phyloP scores from a whole-genome alignment of 805 yeast genomes.

The Wickerhamiella nectarea region DNA sequence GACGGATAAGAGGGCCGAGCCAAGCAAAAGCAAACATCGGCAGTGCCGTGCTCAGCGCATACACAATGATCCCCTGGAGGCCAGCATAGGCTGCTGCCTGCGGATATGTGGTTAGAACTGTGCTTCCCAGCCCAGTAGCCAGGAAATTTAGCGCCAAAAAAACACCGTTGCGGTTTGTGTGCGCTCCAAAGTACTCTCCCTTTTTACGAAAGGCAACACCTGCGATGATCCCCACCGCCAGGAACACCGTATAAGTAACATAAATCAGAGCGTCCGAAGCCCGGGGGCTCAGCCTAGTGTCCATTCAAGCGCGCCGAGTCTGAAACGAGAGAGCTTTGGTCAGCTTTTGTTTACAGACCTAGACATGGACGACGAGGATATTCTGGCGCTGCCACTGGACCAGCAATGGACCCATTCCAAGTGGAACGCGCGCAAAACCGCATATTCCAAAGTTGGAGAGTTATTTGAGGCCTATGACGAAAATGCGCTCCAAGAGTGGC shows the following conservation, averaged over 20 bases:
- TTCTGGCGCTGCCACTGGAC: conserved; percentile 45
- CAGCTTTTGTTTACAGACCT: conserved; percentile 1
- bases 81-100: conserved; percentile 80
- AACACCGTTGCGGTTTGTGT: conserved; percentile 65
- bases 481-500: conserved; percentile 37
- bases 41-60: conserved; percentile 62
- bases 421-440: conserved; percentile 81
- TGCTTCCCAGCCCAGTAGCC: conserved; percentile 80
- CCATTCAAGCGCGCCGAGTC: neutral
- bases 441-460: conserved; percentile 53
- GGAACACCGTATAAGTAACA: conserved; percentile 40
- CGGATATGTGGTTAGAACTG: conserved; percentile 72
- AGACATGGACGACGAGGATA: conserved; percentile 41
- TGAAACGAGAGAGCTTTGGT: neutral
- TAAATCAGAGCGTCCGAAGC: conserved; percentile 55
- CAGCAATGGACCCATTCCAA: conserved; percentile 52
- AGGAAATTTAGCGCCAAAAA: conserved; percentile 80
- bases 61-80: conserved; percentile 73
- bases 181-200: conserved; percentile 54
- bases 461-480: conserved; percentile 44
- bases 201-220: conserved; percentile 46
- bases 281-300: neutral
- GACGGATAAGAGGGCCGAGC: conserved; percentile 68
- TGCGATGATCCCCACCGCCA: conserved; percentile 39
- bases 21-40: conserved; percentile 73